These are phyloP conservation scores for Rhododendron ferrugineum DNA, from an alignment of 148 eudicot genomes.

Conservation along the genomic window DNA sequence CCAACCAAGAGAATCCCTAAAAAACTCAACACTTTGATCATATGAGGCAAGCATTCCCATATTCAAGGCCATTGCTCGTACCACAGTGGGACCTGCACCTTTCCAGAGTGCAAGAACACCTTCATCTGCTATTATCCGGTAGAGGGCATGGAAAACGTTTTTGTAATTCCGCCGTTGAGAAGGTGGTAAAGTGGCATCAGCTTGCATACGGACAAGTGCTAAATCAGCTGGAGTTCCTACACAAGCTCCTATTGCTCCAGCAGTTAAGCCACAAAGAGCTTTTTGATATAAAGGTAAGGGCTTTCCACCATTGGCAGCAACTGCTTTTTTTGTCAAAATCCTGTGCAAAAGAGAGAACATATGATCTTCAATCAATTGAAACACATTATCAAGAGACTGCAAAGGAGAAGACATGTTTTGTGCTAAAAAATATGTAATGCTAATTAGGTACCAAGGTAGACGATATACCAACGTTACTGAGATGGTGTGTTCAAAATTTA, in stretches of 20 bases:
- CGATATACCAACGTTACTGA: not conserved
- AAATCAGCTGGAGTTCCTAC: constrained; percentile 91
- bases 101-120: constrained; percentile 83
- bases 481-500: not conserved
- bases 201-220: constrained; percentile 91
- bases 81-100: constrained; percentile 88
- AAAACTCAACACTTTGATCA: constrained; percentile 82
- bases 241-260: constrained; percentile 88
- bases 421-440: not conserved
- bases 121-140: constrained; percentile 64
- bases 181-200: constrained; percentile 77
- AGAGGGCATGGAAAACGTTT: constrained; percentile 76
- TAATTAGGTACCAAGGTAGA: not conserved
- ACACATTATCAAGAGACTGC: not conserved
- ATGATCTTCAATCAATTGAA: not conserved
- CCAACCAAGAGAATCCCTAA: constrained; percentile 57
- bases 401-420: not conserved
- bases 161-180: constrained; percentile 73
- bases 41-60: constrained; percentile 99
- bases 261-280: constrained; percentile 80
- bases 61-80: constrained; percentile 86
- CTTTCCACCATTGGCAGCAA: constrained; percentile 81
- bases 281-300: constrained; percentile 86
- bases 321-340: constrained; percentile 66
- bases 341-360: constrained; percentile 19